Evolutionary conservation across 139 green algal genomes (phyloP), one percentile per base, ranked within the genome.

Genomic region (Nannochloris sp.): DNA sequence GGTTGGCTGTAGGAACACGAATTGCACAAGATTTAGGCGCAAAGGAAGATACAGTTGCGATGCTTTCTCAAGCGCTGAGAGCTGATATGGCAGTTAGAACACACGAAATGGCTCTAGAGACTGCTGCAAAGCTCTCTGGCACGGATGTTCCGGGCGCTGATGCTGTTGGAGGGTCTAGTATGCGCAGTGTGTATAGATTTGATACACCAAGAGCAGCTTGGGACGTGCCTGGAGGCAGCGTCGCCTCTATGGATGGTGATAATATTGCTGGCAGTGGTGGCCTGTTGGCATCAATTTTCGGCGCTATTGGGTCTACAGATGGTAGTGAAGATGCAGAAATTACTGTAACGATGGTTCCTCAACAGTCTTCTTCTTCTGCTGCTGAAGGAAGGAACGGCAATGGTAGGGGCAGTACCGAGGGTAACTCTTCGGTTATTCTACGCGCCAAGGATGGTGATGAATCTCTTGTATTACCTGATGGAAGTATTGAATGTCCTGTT

Each of bases 1-100:
- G 84, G 6, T 63, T 91, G 42, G 81, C 77, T 19, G 42, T 95
- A 38, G 87, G 85, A 5, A 51, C 44, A 3, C 24, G 56, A 25
- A 59, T 92, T 64, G 76, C 86, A 53, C 29, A 55, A 6, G 73
- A 67, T 13, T 68, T 92, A 36, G 54, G 58, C 1, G 61, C 45
- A 54, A 30, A 56, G 23, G 3, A 56, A 19, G 34, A 53, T 53
- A n/a, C 46, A 13, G 46, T 63, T 68, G 23, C 51, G 71, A 32
- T 54, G 6, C 57, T 87, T 44, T 53, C 67, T 1, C 14, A 57
- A 1, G 76, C 59, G 23, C 66, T 88, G 35, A 59, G 81, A 10
- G 55, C 68, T 23, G 65, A 77, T 23, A 60, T 84, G 24, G 61
- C 38, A 8, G 48, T 46, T 33, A 36, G 70, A 19, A 67, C 58